These are phyloP conservation scores for Botrytis porri DNA, from an alignment of 2,329 filamentous ascomycete genomes.

Conservation along the genomic window DNA sequence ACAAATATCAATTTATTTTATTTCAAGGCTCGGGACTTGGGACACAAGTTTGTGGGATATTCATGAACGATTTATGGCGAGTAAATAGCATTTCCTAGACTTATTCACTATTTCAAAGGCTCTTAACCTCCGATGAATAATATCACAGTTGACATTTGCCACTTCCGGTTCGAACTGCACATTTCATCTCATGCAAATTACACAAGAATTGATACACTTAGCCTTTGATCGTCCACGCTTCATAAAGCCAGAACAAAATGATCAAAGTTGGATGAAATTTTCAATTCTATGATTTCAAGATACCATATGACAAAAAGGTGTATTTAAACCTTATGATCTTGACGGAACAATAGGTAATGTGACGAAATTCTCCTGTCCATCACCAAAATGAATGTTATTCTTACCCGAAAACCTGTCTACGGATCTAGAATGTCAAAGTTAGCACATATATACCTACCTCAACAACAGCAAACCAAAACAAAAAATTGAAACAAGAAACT, in stretches of 20 bases:
- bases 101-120: fast-evolving
- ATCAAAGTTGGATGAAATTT: neutral
- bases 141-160: fast-evolving
- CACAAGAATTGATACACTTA: neutral
- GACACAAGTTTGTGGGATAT: neutral
- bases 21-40: neutral
- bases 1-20: neutral
- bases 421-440: neutral
- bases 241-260: fast-evolving
- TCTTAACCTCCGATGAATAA: neutral
- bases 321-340: neutral
- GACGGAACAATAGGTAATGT: neutral
- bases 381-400: neutral
- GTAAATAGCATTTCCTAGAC: neutral
- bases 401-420: neutral
- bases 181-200: neutral
- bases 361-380: neutral
- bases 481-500: neutral
- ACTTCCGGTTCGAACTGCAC: neutral
- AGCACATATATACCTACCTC: neutral
- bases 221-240: neutral
- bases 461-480: neutral
- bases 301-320: neutral
- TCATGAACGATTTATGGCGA: neutral
- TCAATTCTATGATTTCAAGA: neutral